phyloP scores from a whole-genome alignment of 495 filamentous ascomycete species.

The Trichoderma erinaceum region DNA sequence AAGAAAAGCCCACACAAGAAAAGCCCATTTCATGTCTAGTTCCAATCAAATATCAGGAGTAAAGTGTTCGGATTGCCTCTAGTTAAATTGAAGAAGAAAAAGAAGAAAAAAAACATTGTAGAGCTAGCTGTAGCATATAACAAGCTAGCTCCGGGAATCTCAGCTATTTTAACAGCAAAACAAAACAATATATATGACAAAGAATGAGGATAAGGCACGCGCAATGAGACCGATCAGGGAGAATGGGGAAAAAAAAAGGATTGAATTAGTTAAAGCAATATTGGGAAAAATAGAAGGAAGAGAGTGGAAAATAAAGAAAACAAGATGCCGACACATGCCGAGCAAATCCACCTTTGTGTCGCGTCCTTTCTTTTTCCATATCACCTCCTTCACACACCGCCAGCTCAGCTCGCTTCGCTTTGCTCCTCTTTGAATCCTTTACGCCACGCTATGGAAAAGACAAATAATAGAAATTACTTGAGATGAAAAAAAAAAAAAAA shows the following conservation, averaged over 20 bases:
- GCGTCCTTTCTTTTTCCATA: background rate
- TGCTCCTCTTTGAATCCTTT: background rate
- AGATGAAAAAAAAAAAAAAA: background rate
- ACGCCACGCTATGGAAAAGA: slow-evolving; percentile 11
- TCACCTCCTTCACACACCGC: background rate
- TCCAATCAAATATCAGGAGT: no score
- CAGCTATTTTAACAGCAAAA: background rate
- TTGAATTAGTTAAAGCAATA: slow-evolving; percentile 2
- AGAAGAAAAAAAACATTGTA: background rate
- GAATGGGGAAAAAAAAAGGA: background rate
- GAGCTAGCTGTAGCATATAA: background rate
- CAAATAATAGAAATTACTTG: background rate
- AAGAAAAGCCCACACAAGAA: no score
- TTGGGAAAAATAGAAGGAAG: background rate
- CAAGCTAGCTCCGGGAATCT: slow-evolving; percentile 2
- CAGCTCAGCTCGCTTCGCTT: slow-evolving; percentile 5
- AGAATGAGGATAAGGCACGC: background rate
- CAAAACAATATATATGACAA: background rate
- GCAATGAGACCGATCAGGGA: background rate
- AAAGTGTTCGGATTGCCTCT: no score
- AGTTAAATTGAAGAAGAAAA: background rate
- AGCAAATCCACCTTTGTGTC: background rate
- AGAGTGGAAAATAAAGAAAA: background rate
- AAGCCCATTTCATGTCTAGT: no score
- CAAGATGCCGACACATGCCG: background rate